phyloP scores from a whole-genome alignment of 441 rosid genomes.

The Hura crepitans region DNA sequence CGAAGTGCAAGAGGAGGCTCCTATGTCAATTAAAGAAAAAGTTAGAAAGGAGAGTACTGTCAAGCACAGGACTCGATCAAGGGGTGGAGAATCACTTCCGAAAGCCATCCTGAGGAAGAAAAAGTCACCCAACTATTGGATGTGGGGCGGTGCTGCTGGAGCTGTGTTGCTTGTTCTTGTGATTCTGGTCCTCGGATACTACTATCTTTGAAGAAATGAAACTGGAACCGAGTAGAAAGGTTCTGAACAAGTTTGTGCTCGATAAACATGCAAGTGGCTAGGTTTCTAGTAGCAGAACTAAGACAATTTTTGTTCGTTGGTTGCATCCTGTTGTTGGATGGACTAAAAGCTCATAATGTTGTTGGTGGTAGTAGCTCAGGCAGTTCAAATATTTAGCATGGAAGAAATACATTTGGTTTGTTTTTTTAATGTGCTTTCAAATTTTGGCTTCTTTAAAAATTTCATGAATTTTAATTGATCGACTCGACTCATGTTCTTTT shows the following conservation, averaged over 20 bases:
- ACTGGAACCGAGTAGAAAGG: slow-evolving; percentile 9
- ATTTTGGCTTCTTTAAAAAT: neutral
- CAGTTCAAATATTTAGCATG: slow-evolving; percentile 13
- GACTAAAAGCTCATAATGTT: slow-evolving; percentile 39
- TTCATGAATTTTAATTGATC: neutral
- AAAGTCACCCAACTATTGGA: slow-evolving; percentile 64
- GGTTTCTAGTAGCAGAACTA: slow-evolving; percentile 29
- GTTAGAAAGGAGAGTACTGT: slow-evolving; percentile 41
- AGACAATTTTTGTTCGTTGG: slow-evolving; percentile 31
- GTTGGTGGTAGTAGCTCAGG: slow-evolving; percentile 24
- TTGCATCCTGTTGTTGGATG: slow-evolving; percentile 45
- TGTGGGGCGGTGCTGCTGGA: slow-evolving; percentile 53
- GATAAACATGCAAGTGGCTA: slow-evolving; percentile 21
- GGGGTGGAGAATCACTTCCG: slow-evolving; percentile 51
- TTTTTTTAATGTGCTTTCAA: neutral
- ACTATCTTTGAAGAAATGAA: slow-evolving; percentile 25
- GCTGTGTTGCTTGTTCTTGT: slow-evolving; percentile 36
- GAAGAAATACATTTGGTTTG: slow-evolving; percentile 10
- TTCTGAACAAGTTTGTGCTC: slow-evolving; percentile 23
- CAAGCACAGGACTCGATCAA: slow-evolving; percentile 44
- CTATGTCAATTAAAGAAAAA: slow-evolving; percentile 40
- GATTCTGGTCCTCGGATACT: slow-evolving; percentile 40
- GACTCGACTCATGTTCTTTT: neutral
- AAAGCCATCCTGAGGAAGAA: slow-evolving; percentile 67
- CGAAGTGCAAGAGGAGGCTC: slow-evolving; percentile 36